Percentiles rank a stretch among this genome's conserved stretches.
phyloP scores from a whole-genome alignment of 495 filamentous ascomycete genomes.

The Ascodesmis nigricans region DNA sequence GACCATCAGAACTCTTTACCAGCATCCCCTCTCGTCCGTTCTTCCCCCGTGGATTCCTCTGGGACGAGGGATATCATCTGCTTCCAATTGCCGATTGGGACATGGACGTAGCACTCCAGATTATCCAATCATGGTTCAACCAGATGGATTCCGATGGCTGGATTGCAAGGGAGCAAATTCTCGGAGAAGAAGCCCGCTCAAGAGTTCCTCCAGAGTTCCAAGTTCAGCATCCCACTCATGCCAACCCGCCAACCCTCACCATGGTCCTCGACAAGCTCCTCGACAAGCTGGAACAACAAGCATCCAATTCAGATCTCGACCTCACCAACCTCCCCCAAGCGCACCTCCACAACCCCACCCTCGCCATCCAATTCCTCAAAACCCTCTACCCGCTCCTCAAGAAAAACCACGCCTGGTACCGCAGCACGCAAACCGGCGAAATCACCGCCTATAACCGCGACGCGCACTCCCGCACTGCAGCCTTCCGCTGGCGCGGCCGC shows the following conservation, averaged over 20 bases:
- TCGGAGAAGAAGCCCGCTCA: conserved; percentile 80
- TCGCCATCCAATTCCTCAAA: conserved; percentile 51
- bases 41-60: conserved; percentile 88
- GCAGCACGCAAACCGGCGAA: conserved; percentile 72
- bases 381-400: conserved; percentile 79
- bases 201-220: conserved; percentile 95
- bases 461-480: conserved; percentile 68
- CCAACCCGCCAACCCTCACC: conserved; percentile 94
- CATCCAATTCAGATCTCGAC: conserved; percentile 1
- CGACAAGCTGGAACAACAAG: conserved; percentile 36
- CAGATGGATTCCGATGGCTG: conserved; percentile 94
- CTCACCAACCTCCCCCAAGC: conserved; percentile 29
- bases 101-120: conserved; percentile 70
- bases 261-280: conserved; percentile 65
- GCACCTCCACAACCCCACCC: conserved; percentile 40
- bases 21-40: conserved; percentile 85
- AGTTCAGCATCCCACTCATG: conserved; percentile 89
- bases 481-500: conserved; percentile 88
- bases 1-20: conserved; percentile 74
- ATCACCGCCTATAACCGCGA: conserved; percentile 77
- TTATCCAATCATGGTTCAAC: conserved; percentile 87
- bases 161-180: conserved; percentile 93
- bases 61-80: conserved; percentile 96
- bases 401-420: conserved; percentile 85
- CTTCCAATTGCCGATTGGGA: conserved; percentile 87